Conservation (phyloP, 140 eudicot genomes). For the Anethum foeniculum region DNA sequence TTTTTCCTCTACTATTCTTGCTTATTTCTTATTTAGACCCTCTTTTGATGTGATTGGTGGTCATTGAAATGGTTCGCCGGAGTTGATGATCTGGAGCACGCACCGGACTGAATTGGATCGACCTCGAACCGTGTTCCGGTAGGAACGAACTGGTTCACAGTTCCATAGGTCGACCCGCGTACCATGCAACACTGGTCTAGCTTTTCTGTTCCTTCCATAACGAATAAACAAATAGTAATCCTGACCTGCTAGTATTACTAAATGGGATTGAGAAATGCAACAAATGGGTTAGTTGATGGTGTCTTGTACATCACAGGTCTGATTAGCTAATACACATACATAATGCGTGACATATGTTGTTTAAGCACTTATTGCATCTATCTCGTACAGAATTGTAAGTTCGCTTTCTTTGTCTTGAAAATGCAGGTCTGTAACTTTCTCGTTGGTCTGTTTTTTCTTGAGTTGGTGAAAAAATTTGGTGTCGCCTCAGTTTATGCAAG, state of each 20-base stretch:
- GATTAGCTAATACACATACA: neutral
- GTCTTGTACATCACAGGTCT: neutral
- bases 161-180: too few relatives aligned
- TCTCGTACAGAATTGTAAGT: slow-evolving; percentile 54
- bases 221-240: neutral
- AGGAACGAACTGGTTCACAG: too few relatives aligned
- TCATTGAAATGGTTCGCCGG: too few relatives aligned
- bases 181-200: too few relatives aligned
- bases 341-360: neutral
- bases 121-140: too few relatives aligned
- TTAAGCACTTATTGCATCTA: slow-evolving; percentile 11
- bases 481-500: slow-evolving; percentile 69
- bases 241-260: neutral
- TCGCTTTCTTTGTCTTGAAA: slow-evolving; percentile 12
- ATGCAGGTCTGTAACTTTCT: slow-evolving; percentile 72
- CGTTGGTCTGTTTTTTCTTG: slow-evolving; percentile 78
- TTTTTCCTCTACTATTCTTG: too few relatives aligned
- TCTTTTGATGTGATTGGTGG: too few relatives aligned
- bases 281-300: neutral
- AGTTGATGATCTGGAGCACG: too few relatives aligned
- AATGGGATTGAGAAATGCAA: neutral
- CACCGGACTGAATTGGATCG: too few relatives aligned
- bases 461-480: slow-evolving; percentile 60
- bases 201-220: neutral
- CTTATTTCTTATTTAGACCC: too few relatives aligned